Evolutionary conservation across 1,284 basidiomycete genomes (phyloP).

Genomic region (Cerioporus squamosus): DNA sequence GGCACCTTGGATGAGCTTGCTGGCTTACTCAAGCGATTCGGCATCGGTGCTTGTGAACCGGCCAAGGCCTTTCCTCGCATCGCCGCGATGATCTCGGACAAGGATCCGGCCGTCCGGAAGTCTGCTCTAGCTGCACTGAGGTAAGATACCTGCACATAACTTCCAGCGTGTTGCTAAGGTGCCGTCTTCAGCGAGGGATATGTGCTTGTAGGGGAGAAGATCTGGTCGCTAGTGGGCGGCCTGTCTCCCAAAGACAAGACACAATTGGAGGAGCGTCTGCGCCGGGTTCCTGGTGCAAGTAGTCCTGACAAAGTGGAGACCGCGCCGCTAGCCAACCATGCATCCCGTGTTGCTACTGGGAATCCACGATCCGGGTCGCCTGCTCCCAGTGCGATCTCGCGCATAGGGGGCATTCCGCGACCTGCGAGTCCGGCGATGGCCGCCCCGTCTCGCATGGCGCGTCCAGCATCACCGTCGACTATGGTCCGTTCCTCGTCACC

Average conservation of each 20-base stretch:
- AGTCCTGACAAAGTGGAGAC: constrained; percentile 52
- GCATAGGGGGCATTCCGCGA: constrained; percentile 53
- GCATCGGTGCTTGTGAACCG: constrained; percentile 82
- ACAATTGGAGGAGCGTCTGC: constrained; percentile 88
- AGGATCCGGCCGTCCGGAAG: constrained; percentile 85
- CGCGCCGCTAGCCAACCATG: constrained; percentile 41
- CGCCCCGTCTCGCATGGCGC: constrained; percentile 56
- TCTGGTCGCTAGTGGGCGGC: constrained; percentile 81
- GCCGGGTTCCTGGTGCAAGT: constrained; percentile 75
- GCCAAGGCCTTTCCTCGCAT: constrained; percentile 80
- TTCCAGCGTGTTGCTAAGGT: neutral
- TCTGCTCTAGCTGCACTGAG: constrained; percentile 81
- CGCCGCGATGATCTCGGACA: constrained; percentile 85
- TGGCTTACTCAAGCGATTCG: constrained; percentile 79
- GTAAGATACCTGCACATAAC: constrained; percentile 37
- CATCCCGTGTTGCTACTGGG: constrained; percentile 56
- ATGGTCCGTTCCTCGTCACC: constrained; percentile 58
- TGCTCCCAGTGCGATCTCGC: constrained; percentile 40
- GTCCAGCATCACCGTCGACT: constrained; percentile 65
- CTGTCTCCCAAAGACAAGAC: constrained; percentile 88
- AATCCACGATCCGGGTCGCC: constrained; percentile 61
- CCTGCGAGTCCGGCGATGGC: constrained; percentile 67
- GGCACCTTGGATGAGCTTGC: constrained; percentile 85
- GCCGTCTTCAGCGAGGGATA: constrained; percentile 71
- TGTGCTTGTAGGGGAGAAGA: constrained; percentile 81